Base-by-base conservation (phyloP, 1,284 basidiomycete species). In the Microbotryomycetes sp. region DNA sequence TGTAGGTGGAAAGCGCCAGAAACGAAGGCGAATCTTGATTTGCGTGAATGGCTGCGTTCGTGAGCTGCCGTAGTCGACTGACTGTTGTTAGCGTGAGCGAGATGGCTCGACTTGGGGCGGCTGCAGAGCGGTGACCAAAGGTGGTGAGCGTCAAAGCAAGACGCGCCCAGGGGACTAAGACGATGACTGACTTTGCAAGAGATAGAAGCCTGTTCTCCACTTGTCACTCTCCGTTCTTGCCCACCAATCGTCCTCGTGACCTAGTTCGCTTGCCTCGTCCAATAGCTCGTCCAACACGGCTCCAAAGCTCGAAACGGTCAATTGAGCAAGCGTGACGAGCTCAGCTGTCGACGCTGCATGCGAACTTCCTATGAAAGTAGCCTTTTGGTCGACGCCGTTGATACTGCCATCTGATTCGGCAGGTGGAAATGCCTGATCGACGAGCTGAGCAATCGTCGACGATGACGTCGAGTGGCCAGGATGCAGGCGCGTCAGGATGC, bases 171-270 rank as follows among this genome's bases (percentile, higher is more conserved):
- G 25, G 15, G 7, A 9, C 22, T 15, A 31, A 6, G 16, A 25
- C 30, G 7, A 1, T 30, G 3, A 46, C 63, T 32, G 19, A 69
- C 65, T 63, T 32, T 70, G 68, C 4, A 70, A 50, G 19, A 71
- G 46, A 58, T 64, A 71, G 23, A 70, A 31, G 0, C 55, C 60
- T 4, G 64, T 62, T 3, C 49, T 31, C 56, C 56, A 60, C 4
- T 65, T 36, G 26, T 65, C 62, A 31, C 60, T 61, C 57, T 71
- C 68, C 3, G 65, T 45, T 1, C 26, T 12, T 29, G 53, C 57
- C 70, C 70, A 71, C 45, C 60, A 71, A 14, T 64, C 60, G 54
- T 71, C 70, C 51, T 66, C 60, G 15, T 53, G 14, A 6, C 60
- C 67, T 19, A 71, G 65, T 22, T 56, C 23, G 2, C 58, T 56